A percentile compares a stretch with the other conserved stretches of the same genome.
phyloP scores from a whole-genome alignment of 179 eudicot genomes.

The Spinacia oleracea region DNA sequence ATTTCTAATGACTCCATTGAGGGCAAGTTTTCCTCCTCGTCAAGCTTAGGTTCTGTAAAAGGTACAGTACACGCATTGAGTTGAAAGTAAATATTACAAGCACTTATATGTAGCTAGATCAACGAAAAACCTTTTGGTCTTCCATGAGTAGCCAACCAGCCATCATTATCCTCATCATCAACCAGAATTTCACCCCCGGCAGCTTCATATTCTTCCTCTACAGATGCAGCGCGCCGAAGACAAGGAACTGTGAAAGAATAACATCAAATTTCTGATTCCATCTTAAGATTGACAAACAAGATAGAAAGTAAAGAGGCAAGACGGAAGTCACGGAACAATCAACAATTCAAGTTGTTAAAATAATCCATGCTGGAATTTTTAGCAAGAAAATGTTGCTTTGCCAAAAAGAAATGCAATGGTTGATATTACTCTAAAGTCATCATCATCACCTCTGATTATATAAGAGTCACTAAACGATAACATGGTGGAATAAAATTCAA shows the following conservation, averaged over 20 bases:
- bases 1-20: constrained; percentile 85
- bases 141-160: constrained; percentile 99
- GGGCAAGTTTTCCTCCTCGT: constrained; percentile 76
- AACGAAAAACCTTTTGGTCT: constrained; percentile 68
- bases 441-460: neutral
- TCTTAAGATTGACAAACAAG: neutral
- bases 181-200: constrained; percentile 94
- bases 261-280: neutral
- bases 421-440: neutral
- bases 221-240: constrained; percentile 82
- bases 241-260: constrained; percentile 73
- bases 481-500: neutral
- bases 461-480: neutral
- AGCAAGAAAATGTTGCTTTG: neutral
- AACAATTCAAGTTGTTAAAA: neutral
- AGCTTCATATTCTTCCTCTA: constrained; percentile 94
- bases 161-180: constrained; percentile 92
- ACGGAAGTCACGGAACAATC: neutral
- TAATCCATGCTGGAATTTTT: neutral
- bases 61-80: constrained; percentile 21
- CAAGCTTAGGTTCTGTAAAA: constrained; percentile 54
- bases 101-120: neutral
- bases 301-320: neutral
- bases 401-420: neutral
- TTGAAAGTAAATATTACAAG: constrained; percentile 4